Evolutionary conservation across 768 basidiomycete species (phyloP).

Genomic region (Rhodosporidiobolus odoratus): DNA sequence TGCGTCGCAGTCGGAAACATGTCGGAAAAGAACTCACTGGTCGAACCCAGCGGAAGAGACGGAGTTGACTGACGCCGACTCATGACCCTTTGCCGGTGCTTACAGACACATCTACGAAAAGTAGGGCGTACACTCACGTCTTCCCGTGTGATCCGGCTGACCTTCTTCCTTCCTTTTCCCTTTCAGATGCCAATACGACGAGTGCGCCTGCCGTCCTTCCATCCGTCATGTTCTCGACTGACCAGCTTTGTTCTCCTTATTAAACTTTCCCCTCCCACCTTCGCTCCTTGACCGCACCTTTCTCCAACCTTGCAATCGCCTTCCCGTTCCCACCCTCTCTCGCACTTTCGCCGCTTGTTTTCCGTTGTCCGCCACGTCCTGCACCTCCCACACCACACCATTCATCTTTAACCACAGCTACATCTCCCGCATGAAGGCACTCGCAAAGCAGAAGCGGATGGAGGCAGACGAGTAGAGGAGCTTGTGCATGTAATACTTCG

Average conservation of each 20-base stretch:
- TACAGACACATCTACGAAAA: slow-evolving; percentile 42
- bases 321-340: not conserved
- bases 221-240: not conserved
- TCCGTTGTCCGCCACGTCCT: not conserved
- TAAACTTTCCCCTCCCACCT: not conserved
- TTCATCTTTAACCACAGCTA: slow-evolving; percentile 16
- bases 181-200: slow-evolving; percentile 43
- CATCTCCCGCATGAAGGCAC: slow-evolving; percentile 39
- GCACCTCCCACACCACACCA: not conserved
- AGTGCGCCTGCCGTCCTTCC: slow-evolving; percentile 29
- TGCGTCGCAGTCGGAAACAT: not conserved
- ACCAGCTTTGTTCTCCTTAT: not conserved
- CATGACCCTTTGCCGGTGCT: not conserved
- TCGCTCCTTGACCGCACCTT: not conserved
- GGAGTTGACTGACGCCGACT: not conserved
- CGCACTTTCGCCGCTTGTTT: not conserved
- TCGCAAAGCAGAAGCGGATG: slow-evolving; percentile 21
- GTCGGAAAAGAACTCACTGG: not conserved
- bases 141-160: not conserved
- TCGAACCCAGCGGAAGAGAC: not conserved
- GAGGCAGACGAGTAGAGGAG: slow-evolving; percentile 18
- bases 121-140: slow-evolving; percentile 17
- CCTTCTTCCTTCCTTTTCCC: not conserved
- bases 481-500: no score
- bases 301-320: not conserved